phyloP scores from a whole-genome alignment of 1,284 basidiomycete species.

The Erythrobasidium hasegawianum region DNA sequence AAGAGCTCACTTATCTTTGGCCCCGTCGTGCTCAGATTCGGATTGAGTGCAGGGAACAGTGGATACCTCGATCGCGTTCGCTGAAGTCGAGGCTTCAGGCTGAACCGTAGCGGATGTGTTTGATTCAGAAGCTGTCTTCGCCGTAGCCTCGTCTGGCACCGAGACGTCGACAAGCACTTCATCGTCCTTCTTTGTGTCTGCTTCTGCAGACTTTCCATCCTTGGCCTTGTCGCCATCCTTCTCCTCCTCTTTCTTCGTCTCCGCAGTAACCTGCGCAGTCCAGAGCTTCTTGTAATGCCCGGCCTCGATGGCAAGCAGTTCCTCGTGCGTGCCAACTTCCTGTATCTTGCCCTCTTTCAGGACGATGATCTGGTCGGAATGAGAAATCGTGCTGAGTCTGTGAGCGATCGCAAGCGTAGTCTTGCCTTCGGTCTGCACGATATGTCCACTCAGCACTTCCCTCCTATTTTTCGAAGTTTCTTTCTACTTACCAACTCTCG shows the following conservation, averaged over 20 bases:
- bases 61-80: too few relatives aligned
- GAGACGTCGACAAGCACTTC: background rate
- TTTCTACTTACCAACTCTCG: conserved; percentile 57
- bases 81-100: too few relatives aligned
- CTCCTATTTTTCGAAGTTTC: background rate
- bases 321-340: conserved; percentile 59
- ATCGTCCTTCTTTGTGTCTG: background rate
- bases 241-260: background rate
- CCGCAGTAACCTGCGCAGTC: conserved; percentile 36
- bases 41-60: background rate
- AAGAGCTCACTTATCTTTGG: too few relatives aligned
- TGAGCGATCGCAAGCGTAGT: conserved; percentile 77
- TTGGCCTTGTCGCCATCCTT: background rate
- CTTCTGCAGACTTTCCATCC: background rate
- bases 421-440: conserved; percentile 53
- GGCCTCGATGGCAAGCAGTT: conserved; percentile 38
- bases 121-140: too few relatives aligned
- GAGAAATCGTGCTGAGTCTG: conserved; percentile 67
- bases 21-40: too few relatives aligned
- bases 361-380: conserved; percentile 66
- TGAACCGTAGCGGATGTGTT: too few relatives aligned
- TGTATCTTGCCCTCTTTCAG: conserved; percentile 55
- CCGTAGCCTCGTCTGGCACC: background rate
- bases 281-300: conserved; percentile 44
- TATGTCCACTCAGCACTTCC: background rate